Evolutionary conservation across 176 grass and related monocot species (phyloP), one percentile per base, ranked within the genome.

Genomic region (Triticum monococcum): DNA sequence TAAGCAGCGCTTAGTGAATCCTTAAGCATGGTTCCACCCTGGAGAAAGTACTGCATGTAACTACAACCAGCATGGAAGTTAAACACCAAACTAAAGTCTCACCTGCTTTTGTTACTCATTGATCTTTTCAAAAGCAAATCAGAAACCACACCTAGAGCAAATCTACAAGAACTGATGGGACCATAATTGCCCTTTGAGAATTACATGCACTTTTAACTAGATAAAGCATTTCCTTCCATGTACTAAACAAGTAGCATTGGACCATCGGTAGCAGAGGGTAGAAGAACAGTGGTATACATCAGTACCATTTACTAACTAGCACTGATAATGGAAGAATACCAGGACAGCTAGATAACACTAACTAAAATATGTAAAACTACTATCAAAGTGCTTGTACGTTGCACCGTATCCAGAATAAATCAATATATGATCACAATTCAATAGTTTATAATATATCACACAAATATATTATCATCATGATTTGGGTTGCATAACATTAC

Each of bases 1-100:
- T 52, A 84, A 56, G 87, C 57, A 79, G 62, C 64, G 45, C 23
- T n/a, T n/a, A 57, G 64, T 25, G 31, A 76, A 78, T 60, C 70
- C 62, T 77, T 81, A 22, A 70, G 10, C 28, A 78, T 37, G 18
- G 52, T 35, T 81, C 57, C 22, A 75, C 16, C 37, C 36, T 23
- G 30, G 32, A 20, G 32, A 38, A 68, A 36, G 64, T n/a, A 33
- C 28, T 62, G 36, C 25, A 48, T 43, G 30, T 26, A 24, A 69
- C 64, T 32, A 67, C 16, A 14, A 52, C n/a, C 56, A 81, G 68
- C 52, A 50, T 25, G 62, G 77, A 40, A 40, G 20, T 71, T 40
- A 52, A 52, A 63, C 28, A 64, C 78, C 61, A 28, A 32, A 9
- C 64, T 64, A 67, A 13, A 32, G 13, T 65, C 37, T 50, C 1